These are phyloP conservation scores for Aspergillus sparsus DNA, from an alignment of 495 filamentous ascomycete species.

Conservation along the genomic window DNA sequence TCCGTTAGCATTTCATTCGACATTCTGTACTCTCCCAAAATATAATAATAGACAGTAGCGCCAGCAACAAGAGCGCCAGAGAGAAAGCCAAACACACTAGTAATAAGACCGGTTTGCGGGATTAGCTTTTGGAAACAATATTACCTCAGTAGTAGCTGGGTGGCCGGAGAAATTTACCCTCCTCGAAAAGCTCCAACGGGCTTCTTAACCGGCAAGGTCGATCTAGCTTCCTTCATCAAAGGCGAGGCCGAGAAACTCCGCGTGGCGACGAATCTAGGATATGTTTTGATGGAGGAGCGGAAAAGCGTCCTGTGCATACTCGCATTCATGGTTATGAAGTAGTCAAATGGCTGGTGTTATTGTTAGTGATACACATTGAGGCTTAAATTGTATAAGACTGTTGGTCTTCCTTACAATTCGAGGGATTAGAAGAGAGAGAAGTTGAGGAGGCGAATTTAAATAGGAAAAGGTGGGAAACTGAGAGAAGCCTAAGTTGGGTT, in stretches of 20 bases:
- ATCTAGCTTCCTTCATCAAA: constrained; percentile 34
- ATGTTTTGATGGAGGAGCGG: constrained; percentile 28
- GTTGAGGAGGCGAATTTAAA: constrained; percentile 16
- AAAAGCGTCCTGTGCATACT: constrained; percentile 25
- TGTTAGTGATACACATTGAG: constrained; percentile 15
- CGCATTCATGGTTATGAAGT: constrained; percentile 29
- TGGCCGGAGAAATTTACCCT: constrained; percentile 59
- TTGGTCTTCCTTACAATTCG: constrained; percentile 9
- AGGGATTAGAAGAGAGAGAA: constrained; percentile 2
- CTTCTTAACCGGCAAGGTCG: constrained; percentile 66
- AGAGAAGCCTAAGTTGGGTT: constrained; percentile 15
- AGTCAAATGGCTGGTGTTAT: not conserved
- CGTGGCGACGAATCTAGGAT: constrained; percentile 25
- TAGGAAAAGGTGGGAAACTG: constrained; percentile 16
- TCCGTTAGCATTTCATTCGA: constrained; percentile 93
- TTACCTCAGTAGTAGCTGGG: not conserved
- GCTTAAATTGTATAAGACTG: constrained; percentile 1
- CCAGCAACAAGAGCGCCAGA: constrained; percentile 80
- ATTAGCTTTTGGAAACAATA: constrained; percentile 2
- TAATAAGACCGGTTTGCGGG: not conserved
- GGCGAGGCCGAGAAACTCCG: constrained; percentile 41
- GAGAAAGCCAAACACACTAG: constrained; percentile 90
- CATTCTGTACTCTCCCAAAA: constrained; percentile 87
- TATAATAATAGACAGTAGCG: constrained; percentile 83
- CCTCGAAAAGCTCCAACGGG: constrained; percentile 90